phyloP scores from a whole-genome alignment of 495 filamentous ascomycete genomes.

The Hyaloscypha finlandica region DNA sequence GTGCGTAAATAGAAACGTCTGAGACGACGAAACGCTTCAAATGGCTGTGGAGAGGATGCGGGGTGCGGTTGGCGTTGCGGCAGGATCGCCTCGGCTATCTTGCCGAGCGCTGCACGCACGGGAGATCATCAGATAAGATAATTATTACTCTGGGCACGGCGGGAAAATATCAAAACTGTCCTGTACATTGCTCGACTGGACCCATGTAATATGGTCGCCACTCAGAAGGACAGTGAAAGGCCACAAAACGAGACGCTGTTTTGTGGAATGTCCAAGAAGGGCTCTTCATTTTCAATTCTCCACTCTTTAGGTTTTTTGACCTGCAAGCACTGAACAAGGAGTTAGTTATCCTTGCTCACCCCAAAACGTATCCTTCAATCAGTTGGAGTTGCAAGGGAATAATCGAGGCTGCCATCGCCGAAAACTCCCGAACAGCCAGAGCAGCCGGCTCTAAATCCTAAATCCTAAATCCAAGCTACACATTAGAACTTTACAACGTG shows the following conservation, averaged over 20 bases:
- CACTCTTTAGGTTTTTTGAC: too few relatives aligned
- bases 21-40: neutral
- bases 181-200: too few relatives aligned
- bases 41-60: neutral
- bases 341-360: too few relatives aligned
- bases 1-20: slow-evolving; percentile 3
- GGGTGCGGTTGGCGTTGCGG: neutral
- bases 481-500: slow-evolving; percentile 18
- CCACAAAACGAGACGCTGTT: too few relatives aligned
- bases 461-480: neutral
- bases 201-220: too few relatives aligned
- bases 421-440: neutral
- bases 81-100: neutral
- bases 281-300: too few relatives aligned
- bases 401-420: neutral
- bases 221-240: too few relatives aligned
- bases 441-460: neutral
- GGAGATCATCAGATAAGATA: slow-evolving; percentile 9
- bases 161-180: too few relatives aligned
- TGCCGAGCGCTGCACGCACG: neutral
- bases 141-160: neutral
- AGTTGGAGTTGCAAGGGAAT: too few relatives aligned
- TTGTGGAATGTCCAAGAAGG: too few relatives aligned
- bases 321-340: too few relatives aligned
- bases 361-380: too few relatives aligned